phyloP scores from a whole-genome alignment of 129 eudicot genomes.

The Deinandra increscens region DNA sequence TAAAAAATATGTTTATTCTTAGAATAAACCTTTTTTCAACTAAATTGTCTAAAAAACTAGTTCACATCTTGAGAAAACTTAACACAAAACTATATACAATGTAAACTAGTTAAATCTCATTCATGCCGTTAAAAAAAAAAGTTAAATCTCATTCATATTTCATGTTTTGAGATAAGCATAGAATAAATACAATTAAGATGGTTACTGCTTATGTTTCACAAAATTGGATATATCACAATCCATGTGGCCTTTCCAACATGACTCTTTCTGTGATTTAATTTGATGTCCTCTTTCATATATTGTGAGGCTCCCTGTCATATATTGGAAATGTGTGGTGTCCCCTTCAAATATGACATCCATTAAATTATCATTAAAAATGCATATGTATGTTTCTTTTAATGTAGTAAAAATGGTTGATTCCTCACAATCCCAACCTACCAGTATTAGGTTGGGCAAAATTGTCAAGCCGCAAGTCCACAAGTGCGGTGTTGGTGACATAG shows the following conservation, averaged over 20 bases:
- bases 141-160: too few relatives aligned
- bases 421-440: too few relatives aligned
- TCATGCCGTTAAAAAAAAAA: too few relatives aligned
- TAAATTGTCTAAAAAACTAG: background rate
- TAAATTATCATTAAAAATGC: background rate
- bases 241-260: constrained; percentile 2
- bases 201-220: background rate
- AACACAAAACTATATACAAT: too few relatives aligned
- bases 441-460: too few relatives aligned
- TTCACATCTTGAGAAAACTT: background rate
- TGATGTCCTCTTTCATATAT: constrained; percentile 16
- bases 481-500: too few relatives aligned
- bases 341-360: constrained; percentile 16
- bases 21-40: too few relatives aligned
- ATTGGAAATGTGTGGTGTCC: constrained; percentile 29
- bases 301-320: constrained; percentile 19
- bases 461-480: too few relatives aligned
- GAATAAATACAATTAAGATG: background rate
- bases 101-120: too few relatives aligned
- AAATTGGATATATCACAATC: constrained; percentile 8
- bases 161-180: background rate
- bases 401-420: background rate
- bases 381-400: background rate
- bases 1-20: too few relatives aligned
- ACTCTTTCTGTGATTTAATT: constrained; percentile 5